Percentiles rank a stretch among this genome's conserved stretches.
These are phyloP conservation scores for Acacia concinna DNA, from an alignment of 331 rosid species.

Conservation along the genomic window DNA sequence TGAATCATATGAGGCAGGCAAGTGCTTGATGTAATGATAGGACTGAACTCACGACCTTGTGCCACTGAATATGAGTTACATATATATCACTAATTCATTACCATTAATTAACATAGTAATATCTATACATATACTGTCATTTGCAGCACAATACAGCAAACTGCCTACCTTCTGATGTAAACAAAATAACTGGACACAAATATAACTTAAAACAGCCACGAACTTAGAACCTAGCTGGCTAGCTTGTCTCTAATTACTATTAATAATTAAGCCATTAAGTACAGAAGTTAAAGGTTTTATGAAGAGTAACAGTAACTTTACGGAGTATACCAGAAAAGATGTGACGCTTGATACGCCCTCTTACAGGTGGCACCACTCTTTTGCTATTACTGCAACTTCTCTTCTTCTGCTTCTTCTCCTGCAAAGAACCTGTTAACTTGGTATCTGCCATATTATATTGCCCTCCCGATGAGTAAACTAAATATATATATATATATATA, in stretches of 20 bases:
- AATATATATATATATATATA: no score
- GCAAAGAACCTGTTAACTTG: neutral
- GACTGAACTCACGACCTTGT: no score
- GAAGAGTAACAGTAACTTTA: neutral
- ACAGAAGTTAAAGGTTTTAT: neutral
- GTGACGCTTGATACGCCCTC: conserved; percentile 23
- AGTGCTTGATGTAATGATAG: neutral
- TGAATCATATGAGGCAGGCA: neutral
- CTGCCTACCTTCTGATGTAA: no score
- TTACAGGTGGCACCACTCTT: neutral
- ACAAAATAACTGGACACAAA: neutral
- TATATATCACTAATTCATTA: neutral
- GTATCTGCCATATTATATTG: neutral
- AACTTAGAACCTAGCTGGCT: neutral
- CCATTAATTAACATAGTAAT: neutral
- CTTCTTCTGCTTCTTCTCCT: neutral
- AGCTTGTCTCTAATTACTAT: neutral
- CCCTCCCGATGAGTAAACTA: neutral
- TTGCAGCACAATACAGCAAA: neutral
- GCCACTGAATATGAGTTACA: neutral
- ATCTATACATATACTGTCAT: neutral
- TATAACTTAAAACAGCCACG: neutral
- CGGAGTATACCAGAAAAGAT: neutral
- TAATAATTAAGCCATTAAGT: neutral
- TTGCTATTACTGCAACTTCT: neutral